phyloP scores from a whole-genome alignment of 1,139 yeast species.

The Suhomyces bolitotheri region DNA sequence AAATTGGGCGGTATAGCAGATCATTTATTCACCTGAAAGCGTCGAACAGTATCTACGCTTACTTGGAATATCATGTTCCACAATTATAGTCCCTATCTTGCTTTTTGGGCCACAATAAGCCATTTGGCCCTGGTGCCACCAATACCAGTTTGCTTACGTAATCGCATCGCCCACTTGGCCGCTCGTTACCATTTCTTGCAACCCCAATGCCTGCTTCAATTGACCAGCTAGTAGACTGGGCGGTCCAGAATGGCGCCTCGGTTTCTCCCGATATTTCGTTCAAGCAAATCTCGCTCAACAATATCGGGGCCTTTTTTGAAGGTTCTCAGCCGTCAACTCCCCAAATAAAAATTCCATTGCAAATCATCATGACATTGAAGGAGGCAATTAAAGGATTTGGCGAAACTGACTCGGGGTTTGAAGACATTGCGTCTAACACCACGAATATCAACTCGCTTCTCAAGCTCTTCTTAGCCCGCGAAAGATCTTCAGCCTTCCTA shows the following conservation, averaged over 20 bases:
- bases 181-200: too few species aligned
- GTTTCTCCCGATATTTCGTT: constrained; percentile 31
- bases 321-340: constrained; percentile 9
- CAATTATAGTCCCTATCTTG: too few species aligned
- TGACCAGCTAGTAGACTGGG: constrained; percentile 48
- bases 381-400: constrained; percentile 38
- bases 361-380: constrained; percentile 40
- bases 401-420: constrained; percentile 14
- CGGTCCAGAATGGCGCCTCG: constrained; percentile 46
- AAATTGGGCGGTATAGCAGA: too few species aligned
- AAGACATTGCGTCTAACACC: constrained; percentile 19
- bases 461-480: constrained; percentile 49
- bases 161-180: too few species aligned
- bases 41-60: too few species aligned
- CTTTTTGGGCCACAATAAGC: too few species aligned
- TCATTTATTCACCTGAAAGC: too few species aligned
- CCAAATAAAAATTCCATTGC: constrained; percentile 36
- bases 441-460: constrained; percentile 44
- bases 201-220: constrained; percentile 4
- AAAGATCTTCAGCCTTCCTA: constrained; percentile 20
- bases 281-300: constrained; percentile 24
- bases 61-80: too few species aligned
- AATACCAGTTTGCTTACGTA: too few species aligned
- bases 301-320: constrained; percentile 41
- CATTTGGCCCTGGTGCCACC: too few species aligned